Percentiles rank a stretch among this genome's conserved stretches.
Evolutionary conservation across 2,329 filamentous ascomycete species (phyloP).

Genomic region (Monosporascus sp.): DNA sequence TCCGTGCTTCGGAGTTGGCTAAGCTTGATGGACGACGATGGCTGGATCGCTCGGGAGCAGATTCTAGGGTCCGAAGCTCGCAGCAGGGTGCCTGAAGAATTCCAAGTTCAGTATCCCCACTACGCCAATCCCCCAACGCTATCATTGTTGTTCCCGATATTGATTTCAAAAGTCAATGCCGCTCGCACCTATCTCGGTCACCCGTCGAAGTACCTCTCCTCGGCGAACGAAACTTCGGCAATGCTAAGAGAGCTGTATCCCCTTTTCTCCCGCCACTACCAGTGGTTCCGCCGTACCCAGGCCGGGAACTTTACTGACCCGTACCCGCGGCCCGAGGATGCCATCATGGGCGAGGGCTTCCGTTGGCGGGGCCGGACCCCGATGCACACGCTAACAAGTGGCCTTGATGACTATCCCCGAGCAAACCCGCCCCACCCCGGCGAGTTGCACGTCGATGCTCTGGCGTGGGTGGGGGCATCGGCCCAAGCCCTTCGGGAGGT

Average conservation of each 20-base stretch:
- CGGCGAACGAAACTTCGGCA: constrained; percentile 16
- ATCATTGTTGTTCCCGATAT: constrained; percentile 90
- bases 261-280: constrained; percentile 76
- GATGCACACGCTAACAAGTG: constrained; percentile 81
- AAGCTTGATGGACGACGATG: constrained; percentile 85
- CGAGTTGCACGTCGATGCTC: constrained; percentile 86
- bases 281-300: constrained; percentile 90
- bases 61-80: constrained; percentile 83
- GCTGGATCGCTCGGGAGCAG: constrained; percentile 91
- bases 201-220: constrained; percentile 81
- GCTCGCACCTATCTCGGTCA: constrained; percentile 86
- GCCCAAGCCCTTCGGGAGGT: constrained; percentile 72
- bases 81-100: constrained; percentile 86
- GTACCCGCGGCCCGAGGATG: constrained; percentile 82
- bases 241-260: constrained; percentile 36
- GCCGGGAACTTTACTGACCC: constrained; percentile 71
- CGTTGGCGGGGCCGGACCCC: constrained; percentile 86
- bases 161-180: constrained; percentile 87
- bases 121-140: constrained; percentile 94
- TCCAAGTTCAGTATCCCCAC: constrained; percentile 93
- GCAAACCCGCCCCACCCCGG: constrained; percentile 87
- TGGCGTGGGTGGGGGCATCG: constrained; percentile 93
- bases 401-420: constrained; percentile 90
- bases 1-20: constrained; percentile 92
- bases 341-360: constrained; percentile 84